Evolutionary conservation across 176 grass and related monocot species (phyloP).

Genomic region (Oropetium thomaeum): DNA sequence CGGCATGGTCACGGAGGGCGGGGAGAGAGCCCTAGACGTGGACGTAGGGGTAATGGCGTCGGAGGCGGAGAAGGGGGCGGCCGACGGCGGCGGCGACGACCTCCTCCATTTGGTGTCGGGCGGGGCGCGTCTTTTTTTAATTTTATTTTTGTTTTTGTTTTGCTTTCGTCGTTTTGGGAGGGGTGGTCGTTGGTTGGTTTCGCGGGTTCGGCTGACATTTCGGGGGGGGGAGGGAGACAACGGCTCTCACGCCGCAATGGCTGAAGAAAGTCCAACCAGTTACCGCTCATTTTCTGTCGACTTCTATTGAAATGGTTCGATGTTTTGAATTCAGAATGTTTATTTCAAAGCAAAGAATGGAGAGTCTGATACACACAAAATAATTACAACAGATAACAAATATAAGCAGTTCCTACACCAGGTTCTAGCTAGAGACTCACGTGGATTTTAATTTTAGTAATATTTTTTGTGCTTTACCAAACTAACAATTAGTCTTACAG

Average conservation of each 20-base stretch:
- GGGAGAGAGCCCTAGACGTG: constrained; percentile 6
- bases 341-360: too few species aligned
- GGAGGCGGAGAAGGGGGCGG: constrained; percentile 14
- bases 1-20: constrained; percentile 28
- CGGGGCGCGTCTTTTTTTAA: neutral
- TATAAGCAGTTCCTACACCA: too few species aligned
- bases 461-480: too few species aligned
- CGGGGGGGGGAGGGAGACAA: neutral
- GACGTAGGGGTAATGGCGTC: constrained; percentile 40
- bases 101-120: constrained; percentile 15
- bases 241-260: neutral
- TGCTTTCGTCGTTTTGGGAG: constrained; percentile 8
- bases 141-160: neutral
- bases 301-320: neutral
- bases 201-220: neutral
- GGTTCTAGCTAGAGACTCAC: too few species aligned
- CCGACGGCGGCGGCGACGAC: constrained; percentile 31
- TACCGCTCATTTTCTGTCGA: neutral
- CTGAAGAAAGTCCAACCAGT: neutral
- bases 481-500: too few species aligned
- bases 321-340: neutral
- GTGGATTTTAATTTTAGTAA: too few species aligned
- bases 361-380: too few species aligned
- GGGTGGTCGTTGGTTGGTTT: constrained; percentile 32
- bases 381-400: too few species aligned